Percentiles rank a stretch among this genome's conserved stretches.
Conservation (phyloP, 2,329 filamentous ascomycete species). For the Fusarium fracticaudum region DNA sequence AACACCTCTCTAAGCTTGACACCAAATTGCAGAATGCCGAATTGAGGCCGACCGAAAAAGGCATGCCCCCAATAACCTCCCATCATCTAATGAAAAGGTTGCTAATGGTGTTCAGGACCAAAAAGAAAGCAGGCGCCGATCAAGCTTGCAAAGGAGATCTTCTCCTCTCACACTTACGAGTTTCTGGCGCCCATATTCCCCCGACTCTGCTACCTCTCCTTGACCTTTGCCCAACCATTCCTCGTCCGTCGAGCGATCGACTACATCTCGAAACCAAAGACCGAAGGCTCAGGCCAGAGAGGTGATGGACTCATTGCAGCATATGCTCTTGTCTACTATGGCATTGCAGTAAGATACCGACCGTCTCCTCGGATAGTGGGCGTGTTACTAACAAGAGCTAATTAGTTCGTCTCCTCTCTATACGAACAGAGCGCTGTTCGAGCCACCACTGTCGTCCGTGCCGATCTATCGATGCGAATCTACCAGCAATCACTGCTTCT, state of each 20-base stretch:
- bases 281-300: neutral
- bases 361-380: rapidly evolving
- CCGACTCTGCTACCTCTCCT: neutral
- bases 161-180: neutral
- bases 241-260: neutral
- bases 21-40: neutral
- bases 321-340: neutral
- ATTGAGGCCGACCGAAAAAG: neutral
- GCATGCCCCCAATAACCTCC: neutral
- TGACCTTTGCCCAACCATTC: neutral
- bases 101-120: neutral
- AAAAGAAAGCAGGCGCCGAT: neutral
- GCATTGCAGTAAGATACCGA: neutral
- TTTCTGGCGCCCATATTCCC: neutral
- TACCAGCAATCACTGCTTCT: neutral
- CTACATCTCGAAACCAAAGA: neutral
- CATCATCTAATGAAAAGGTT: too few species aligned
- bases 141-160: neutral
- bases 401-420: neutral
- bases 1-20: neutral
- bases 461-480: neutral
- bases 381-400: rapidly evolving
- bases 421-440: neutral
- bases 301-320: neutral
- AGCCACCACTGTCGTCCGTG: neutral